Evolutionary conservation across 176 grass and related monocot genomes (phyloP).

Genomic region (Oryza glaberrima): DNA sequence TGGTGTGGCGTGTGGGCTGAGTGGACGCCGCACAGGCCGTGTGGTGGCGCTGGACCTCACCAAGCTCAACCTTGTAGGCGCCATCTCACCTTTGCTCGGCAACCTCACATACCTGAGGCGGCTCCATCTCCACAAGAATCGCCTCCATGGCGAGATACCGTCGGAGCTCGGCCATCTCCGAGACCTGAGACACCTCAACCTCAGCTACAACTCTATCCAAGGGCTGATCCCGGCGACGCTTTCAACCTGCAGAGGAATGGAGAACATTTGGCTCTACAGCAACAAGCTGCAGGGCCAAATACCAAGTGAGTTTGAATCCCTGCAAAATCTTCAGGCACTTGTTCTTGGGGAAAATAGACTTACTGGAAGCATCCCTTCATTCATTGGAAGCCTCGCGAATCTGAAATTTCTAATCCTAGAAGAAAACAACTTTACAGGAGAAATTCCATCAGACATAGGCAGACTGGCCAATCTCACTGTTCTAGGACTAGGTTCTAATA

Average conservation of each 20-base stretch:
- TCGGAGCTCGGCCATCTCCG: conserved; percentile 19
- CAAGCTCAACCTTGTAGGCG: background rate
- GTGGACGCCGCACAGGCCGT: conserved; percentile 13
- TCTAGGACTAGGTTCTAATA: too few relatives aligned
- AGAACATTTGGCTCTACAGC: too few relatives aligned
- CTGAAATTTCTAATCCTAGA: too few relatives aligned
- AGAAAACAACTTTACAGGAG: too few relatives aligned
- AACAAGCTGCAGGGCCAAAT: too few relatives aligned
- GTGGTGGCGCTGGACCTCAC: conserved; percentile 10
- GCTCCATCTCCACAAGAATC: background rate
- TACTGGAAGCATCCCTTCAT: too few relatives aligned
- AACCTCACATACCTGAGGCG: conserved; percentile 25
- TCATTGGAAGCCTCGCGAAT: too few relatives aligned
- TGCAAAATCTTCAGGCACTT: too few relatives aligned
- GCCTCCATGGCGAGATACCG: background rate
- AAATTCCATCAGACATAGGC: too few relatives aligned
- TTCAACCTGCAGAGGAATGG: background rate
- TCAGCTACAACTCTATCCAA: background rate
- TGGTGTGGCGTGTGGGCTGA: background rate
- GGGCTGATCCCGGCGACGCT: background rate
- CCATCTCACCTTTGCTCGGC: background rate
- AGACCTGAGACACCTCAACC: background rate
- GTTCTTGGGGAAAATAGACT: too few relatives aligned
- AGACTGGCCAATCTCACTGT: too few relatives aligned
- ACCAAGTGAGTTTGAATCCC: too few relatives aligned